A percentile compares a stretch with the other conserved stretches of the same genome.
phyloP scores from a whole-genome alignment of 257 asterid genomes.

The Ligustrum vulgare region DNA sequence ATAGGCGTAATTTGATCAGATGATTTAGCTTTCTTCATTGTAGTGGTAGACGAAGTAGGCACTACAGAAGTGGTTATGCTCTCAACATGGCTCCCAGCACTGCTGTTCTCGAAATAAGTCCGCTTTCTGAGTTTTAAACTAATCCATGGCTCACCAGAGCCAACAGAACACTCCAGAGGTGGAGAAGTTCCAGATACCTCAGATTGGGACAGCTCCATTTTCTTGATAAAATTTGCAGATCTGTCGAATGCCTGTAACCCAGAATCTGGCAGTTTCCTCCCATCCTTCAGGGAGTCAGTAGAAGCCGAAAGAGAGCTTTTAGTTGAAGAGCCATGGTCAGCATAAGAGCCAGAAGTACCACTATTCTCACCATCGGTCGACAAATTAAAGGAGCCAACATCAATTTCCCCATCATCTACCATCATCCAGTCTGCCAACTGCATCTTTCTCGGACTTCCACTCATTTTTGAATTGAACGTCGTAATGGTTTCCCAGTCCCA shows the following conservation, averaged over 20 bases:
- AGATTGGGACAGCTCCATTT: slow-evolving; percentile 7
- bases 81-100: slow-evolving; percentile 46
- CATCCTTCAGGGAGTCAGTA: slow-evolving; percentile 47
- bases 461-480: slow-evolving; percentile 46
- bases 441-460: slow-evolving; percentile 55
- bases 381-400: slow-evolving; percentile 50
- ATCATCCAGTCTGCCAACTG: slow-evolving; percentile 68
- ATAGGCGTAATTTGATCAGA: slow-evolving; percentile 37
- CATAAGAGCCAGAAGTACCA: slow-evolving; percentile 47
- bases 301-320: slow-evolving; percentile 70
- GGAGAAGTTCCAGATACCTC: slow-evolving; percentile 46
- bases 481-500: slow-evolving; percentile 81
- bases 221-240: slow-evolving; percentile 28
- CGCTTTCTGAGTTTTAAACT: slow-evolving; percentile 85
- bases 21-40: slow-evolving; percentile 51
- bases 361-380: slow-evolving; percentile 40
- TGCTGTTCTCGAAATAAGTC: slow-evolving; percentile 63
- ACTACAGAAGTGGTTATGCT: slow-evolving; percentile 38
- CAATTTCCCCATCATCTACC: slow-evolving; percentile 58
- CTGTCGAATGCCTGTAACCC: slow-evolving; percentile 33
- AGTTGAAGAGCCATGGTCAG: slow-evolving; percentile 57
- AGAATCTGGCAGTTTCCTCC: slow-evolving; percentile 33
- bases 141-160: slow-evolving; percentile 36
- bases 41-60: slow-evolving; percentile 46
- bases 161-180: slow-evolving; percentile 47